A percentile compares a stretch with the other conserved stretches of the same genome.
Evolutionary conservation across 768 basidiomycete genomes (phyloP).

Genomic region (Fomitopsis pulvina): DNA sequence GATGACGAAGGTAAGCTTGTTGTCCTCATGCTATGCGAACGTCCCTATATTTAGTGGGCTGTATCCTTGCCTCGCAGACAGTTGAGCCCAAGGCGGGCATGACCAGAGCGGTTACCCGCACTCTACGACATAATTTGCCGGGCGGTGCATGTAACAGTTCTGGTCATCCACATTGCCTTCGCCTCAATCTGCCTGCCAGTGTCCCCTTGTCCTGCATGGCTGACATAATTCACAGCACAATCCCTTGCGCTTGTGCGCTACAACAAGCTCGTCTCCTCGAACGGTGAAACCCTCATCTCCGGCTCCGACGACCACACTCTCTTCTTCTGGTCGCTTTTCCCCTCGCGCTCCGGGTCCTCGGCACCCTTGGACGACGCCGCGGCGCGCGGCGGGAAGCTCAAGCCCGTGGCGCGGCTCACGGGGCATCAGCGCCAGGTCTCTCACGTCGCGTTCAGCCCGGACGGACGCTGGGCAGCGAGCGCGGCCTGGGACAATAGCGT

Average conservation of each 20-base stretch:
- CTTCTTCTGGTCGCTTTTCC: constrained; percentile 89
- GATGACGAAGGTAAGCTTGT: constrained; percentile 80
- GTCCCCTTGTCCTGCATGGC: neutral
- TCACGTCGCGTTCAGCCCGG: constrained; percentile 92
- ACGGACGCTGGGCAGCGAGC: constrained; percentile 86
- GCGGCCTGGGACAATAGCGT: constrained; percentile 90
- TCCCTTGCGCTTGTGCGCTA: constrained; percentile 73
- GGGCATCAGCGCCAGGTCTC: constrained; percentile 95
- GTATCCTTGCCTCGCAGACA: too few species aligned
- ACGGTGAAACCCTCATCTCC: constrained; percentile 83
- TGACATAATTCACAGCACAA: constrained; percentile 48
- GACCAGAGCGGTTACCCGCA: too few species aligned
- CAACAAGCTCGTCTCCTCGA: constrained; percentile 51
- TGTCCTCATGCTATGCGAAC: neutral
- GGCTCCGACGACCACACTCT: constrained; percentile 98
- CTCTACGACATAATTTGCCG: too few species aligned
- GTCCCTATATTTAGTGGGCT: neutral
- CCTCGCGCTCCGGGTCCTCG: constrained; percentile 30
- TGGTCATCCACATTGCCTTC: too few species aligned
- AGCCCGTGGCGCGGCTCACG: constrained; percentile 73
- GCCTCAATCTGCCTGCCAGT: too few species aligned
- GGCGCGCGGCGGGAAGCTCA: constrained; percentile 42
- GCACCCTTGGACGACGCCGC: constrained; percentile 30
- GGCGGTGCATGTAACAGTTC: too few species aligned
- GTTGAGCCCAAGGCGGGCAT: too few species aligned